Conservation (phyloP, 805 yeast species). For the Teunomyces funiuensis region DNA sequence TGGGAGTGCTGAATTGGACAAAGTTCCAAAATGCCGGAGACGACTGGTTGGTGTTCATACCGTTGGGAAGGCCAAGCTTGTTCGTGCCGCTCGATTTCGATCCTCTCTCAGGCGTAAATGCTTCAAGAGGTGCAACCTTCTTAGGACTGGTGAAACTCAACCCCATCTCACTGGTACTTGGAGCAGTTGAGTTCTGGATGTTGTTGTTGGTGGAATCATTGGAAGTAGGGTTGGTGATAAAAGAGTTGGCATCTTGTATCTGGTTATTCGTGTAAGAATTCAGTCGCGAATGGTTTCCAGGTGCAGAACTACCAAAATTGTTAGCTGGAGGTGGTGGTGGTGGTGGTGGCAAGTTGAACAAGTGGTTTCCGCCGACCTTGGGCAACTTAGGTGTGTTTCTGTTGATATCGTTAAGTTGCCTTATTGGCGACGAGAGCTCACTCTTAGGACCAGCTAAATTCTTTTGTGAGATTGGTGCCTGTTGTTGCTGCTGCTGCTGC, state of each 20-base stretch:
- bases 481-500: conserved; percentile 8
- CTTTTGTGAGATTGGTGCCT: conserved; percentile 11
- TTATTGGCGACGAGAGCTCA: conserved; percentile 42
- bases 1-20: conserved; percentile 66
- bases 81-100: conserved; percentile 23
- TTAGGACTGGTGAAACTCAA: conserved; percentile 44
- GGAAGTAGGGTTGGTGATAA: conserved; percentile 13
- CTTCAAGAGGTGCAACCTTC: conserved; percentile 42
- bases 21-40: conserved; percentile 95
- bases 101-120: conserved; percentile 46
- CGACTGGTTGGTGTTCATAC: conserved; percentile 48
- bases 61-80: conserved; percentile 21
- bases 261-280: conserved; percentile 23
- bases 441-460: conserved; percentile 28
- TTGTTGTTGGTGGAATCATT: conserved; percentile 13
- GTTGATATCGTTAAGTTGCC: conserved; percentile 20
- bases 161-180: conserved; percentile 33
- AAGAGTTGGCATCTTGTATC: conserved; percentile 8
- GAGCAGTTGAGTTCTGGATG: conserved; percentile 21
- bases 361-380: conserved; percentile 24
- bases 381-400: conserved; percentile 33
- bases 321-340: conserved; percentile 27
- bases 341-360: conserved; percentile 37
- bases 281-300: conserved; percentile 26
- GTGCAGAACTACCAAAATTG: conserved; percentile 16